Base-by-base conservation (phyloP, 1,284 basidiomycete species). In the Malassezia dermatis region DNA sequence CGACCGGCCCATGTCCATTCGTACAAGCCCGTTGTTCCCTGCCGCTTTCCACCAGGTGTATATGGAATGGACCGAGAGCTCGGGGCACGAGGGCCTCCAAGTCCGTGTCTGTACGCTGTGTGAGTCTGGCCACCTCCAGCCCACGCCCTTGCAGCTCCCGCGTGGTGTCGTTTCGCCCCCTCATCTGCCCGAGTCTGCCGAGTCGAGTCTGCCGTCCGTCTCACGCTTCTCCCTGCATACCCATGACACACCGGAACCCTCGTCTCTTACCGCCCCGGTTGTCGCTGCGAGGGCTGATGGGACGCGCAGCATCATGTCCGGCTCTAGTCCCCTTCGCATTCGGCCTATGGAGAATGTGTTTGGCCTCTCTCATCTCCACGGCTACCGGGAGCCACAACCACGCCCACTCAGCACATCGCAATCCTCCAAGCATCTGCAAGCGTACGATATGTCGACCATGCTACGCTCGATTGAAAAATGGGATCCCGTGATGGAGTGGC, bases 401-500 rank as follows among this genome's bases (percentile, higher is more conserved):
- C 41, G 41, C 24, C 27, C 41, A 1, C 27, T 17, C 11, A 35
- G 31, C 39, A 19, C 32, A 23, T n/a, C 52, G 39, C 23, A 27
- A 8, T 24, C 46, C 4, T 17, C 34, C 19, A 48, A 48, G 23
- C 50, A 47, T 23, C 8, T 47, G 15, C 54, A 56, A 11, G 12
- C 31, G 34, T 57, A 57, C 31, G 55, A 57, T 35, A 44, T 44
- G 34, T 42, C 44, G 8, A 45, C 45, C n/a, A 57, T 57, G 55
- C n/a, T 51, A 12, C 49, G 50, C 15, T 51, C 49, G 10, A 57
- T 57, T 23, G 50, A 51, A 23, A 57, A 57, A 19, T 52, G 43
- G 43, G 55, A 57, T 24, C 32, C 55, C 7, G 39, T 31, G 12
- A 32, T 34, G n/a, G 42, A 35, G 7, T 19, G 32, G 27, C 13